phyloP scores from a whole-genome alignment of 140 eudicot genomes.

The Bidens hawaiensis region DNA sequence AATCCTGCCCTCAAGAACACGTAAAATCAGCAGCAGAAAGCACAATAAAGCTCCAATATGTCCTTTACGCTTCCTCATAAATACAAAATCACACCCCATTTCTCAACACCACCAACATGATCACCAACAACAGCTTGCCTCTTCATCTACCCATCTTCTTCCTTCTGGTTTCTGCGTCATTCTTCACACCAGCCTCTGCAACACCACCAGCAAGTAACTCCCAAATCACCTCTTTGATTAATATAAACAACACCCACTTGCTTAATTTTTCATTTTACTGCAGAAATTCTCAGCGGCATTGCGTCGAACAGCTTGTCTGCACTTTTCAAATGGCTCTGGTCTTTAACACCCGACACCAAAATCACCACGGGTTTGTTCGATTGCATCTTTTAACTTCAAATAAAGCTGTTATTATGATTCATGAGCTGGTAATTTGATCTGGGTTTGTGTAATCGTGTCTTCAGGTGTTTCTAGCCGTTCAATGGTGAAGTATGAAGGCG shows the following conservation, averaged over 20 bases:
- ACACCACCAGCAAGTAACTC: slow-evolving; percentile 79
- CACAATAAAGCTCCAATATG: neutral
- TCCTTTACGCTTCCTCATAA: slow-evolving; percentile 26
- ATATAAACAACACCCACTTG: neutral
- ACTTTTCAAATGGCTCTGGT: slow-evolving; percentile 80
- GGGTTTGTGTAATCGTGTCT: neutral
- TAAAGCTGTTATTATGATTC: neutral
- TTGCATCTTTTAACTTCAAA: neutral
- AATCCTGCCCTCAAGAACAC: slow-evolving; percentile 21
- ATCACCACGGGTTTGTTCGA: slow-evolving; percentile 31
- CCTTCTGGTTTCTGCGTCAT: slow-evolving; percentile 35
- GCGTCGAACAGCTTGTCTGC: slow-evolving; percentile 69
- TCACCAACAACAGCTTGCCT: slow-evolving; percentile 31
- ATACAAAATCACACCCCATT: slow-evolving; percentile 7
- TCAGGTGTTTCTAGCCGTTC: slow-evolving; percentile 76
- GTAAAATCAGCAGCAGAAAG: slow-evolving; percentile 11
- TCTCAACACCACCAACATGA: slow-evolving; percentile 24
- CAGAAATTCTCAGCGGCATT: slow-evolving; percentile 81
- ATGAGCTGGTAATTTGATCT: neutral
- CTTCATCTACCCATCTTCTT: slow-evolving; percentile 34
- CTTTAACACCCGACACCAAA: slow-evolving; percentile 56
- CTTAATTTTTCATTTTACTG: slow-evolving; percentile 10
- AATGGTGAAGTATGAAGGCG: slow-evolving; percentile 89
- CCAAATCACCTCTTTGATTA: neutral
- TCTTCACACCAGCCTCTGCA: slow-evolving; percentile 58